Evolutionary conservation across 345 rosid species (phyloP).

Genomic region (Gossypium mustelinum): DNA sequence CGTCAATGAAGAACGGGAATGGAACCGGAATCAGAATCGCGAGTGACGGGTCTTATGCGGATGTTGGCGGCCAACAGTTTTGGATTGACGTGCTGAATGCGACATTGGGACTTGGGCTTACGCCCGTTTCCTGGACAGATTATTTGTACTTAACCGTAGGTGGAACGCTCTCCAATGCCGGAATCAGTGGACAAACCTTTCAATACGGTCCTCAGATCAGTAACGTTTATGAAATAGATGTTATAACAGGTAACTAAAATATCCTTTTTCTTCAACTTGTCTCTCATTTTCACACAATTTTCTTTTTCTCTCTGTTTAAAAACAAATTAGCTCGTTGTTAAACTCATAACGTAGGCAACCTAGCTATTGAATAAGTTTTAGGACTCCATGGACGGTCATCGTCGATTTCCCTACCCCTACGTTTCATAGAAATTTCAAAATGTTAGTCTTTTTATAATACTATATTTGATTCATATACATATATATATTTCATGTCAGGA

Average conservation of each 20-base stretch:
- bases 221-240: slow-evolving; percentile 80
- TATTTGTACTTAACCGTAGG: slow-evolving; percentile 83
- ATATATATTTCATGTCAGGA: not conserved
- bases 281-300: not conserved
- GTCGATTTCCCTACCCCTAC: not conserved
- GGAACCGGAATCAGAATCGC: slow-evolving; percentile 27
- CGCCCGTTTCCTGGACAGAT: slow-evolving; percentile 85
- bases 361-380: not conserved
- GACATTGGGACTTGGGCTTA: slow-evolving; percentile 44
- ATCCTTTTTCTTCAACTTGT: not conserved
- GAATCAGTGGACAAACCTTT: slow-evolving; percentile 88
- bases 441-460: not conserved
- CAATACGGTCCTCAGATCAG: slow-evolving; percentile 93
- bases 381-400: not conserved
- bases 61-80: slow-evolving; percentile 68
- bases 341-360: no score
- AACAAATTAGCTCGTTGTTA: slow-evolving; percentile 11
- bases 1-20: slow-evolving; percentile 29
- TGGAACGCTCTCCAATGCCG: slow-evolving; percentile 92
- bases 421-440: not conserved
- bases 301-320: not conserved
- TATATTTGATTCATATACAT: no score
- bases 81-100: slow-evolving; percentile 76
- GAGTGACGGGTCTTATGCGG: slow-evolving; percentile 41
- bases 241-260: slow-evolving; percentile 61